A percentile compares a stretch with the other conserved stretches of the same genome.
These are phyloP conservation scores for Vicia faba DNA, from an alignment of 306 rosid species.

Conservation along the genomic window DNA sequence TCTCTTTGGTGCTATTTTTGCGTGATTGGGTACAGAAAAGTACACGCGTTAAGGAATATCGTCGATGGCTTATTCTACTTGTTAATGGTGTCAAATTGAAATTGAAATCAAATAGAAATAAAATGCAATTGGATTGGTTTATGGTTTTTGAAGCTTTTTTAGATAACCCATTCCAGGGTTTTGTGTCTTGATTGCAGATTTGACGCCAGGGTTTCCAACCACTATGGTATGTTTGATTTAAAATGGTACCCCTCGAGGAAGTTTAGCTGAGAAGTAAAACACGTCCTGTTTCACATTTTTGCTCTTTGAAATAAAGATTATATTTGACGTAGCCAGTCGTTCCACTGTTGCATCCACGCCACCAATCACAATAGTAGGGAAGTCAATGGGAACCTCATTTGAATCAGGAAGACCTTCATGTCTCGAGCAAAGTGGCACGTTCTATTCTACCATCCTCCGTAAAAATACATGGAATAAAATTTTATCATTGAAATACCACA, in stretches of 20 bases:
- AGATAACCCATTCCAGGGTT: constrained; percentile 80
- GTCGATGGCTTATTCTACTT: constrained; percentile 32
- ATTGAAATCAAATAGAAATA: constrained; percentile 33
- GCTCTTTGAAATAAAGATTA: constrained; percentile 92
- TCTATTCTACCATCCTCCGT: constrained; percentile 98
- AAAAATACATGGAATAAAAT: constrained; percentile 69
- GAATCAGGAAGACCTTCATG: constrained; percentile 99
- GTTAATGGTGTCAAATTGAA: constrained; percentile 14
- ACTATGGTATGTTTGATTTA: constrained; percentile 75
- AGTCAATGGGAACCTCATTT: constrained; percentile 85
- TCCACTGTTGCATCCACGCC: constrained; percentile 68
- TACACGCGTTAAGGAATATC: constrained; percentile 44
- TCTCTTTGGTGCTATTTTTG: constrained; percentile 51
- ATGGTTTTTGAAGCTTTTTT: constrained; percentile 53
- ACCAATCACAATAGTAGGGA: constrained; percentile 60
- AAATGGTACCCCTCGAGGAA: constrained; percentile 80
- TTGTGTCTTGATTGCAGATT: constrained; percentile 94
- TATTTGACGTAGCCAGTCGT: constrained; percentile 66
- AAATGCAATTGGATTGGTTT: constrained; percentile 46
- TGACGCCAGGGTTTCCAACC: constrained; percentile 73
- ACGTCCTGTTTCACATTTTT: constrained; percentile 92
- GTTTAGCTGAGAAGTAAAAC: constrained; percentile 86
- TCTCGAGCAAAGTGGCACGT: constrained; percentile 88
- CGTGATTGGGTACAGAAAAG: constrained; percentile 62
- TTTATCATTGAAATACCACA: constrained; percentile 91